phyloP scores from a whole-genome alignment of 1,284 basidiomycete genomes.

The Apiotrichum siamense region DNA sequence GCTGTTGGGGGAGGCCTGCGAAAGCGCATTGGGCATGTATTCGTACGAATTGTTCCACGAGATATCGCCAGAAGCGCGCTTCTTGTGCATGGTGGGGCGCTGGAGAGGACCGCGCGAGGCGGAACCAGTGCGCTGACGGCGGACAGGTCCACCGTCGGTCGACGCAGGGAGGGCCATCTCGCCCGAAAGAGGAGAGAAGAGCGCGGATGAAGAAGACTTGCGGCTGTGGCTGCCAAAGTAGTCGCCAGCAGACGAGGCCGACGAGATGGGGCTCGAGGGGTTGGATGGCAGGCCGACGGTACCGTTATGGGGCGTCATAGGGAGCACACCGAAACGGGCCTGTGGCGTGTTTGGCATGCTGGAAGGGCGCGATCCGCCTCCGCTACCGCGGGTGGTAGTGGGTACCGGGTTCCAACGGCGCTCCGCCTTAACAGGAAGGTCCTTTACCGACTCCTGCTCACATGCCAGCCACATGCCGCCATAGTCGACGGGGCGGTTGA shows the following conservation, averaged over 20 bases:
- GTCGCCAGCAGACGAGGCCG: conserved; percentile 27
- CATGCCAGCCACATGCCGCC: conserved; percentile 41
- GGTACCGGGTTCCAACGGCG: conserved; percentile 30
- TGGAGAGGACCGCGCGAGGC: conserved; percentile 24
- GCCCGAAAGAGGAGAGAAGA: conserved; percentile 29
- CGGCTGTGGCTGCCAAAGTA: conserved; percentile 39
- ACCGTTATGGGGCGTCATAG: conserved; percentile 45
- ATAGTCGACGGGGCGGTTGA: conserved; percentile 19
- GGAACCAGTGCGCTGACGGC: conserved; percentile 35
- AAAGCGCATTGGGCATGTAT: conserved; percentile 13
- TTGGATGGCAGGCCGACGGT: conserved; percentile 31
- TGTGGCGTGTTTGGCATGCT: conserved; percentile 39
- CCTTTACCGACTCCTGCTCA: conserved; percentile 33
- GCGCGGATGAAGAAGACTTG: conserved; percentile 34
- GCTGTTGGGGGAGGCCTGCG: not conserved
- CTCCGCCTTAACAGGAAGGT: conserved; percentile 26
- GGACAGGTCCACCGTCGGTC: conserved; percentile 39
- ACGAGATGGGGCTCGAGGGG: conserved; percentile 36
- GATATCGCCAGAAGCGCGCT: conserved; percentile 29
- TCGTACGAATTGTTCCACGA: conserved; percentile 14
- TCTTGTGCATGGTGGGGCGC: conserved; percentile 29
- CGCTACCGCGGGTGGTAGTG: conserved; percentile 3
- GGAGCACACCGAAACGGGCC: conserved; percentile 34
- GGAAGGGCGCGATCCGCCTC: conserved; percentile 17
- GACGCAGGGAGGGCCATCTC: conserved; percentile 27